Evolutionary conservation across 1,139 yeast species (phyloP).

Genomic region (Diutina neorugosa): DNA sequence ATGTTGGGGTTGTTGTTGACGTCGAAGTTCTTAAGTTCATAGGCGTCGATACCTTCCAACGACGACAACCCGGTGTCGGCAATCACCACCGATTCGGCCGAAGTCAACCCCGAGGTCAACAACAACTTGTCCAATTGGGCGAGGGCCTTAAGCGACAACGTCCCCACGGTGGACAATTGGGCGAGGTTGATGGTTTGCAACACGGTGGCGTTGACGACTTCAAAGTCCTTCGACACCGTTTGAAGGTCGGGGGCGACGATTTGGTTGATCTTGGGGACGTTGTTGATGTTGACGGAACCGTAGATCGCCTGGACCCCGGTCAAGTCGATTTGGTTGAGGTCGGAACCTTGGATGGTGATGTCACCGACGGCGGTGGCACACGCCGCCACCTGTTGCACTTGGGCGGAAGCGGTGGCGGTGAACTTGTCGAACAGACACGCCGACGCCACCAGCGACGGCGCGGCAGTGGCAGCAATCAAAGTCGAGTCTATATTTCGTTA

Average conservation of each 20-base stretch:
- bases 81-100: constrained; percentile 60
- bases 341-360: constrained; percentile 51
- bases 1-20: constrained; percentile 75
- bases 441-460: constrained; percentile 39
- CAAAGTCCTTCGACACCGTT: constrained; percentile 61
- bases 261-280: constrained; percentile 45
- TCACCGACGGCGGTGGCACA: constrained; percentile 81
- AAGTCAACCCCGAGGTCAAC: constrained; percentile 62
- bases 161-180: constrained; percentile 66
- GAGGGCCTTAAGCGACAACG: constrained; percentile 66
- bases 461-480: constrained; percentile 37
- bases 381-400: constrained; percentile 57
- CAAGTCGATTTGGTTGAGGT: constrained; percentile 43
- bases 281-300: constrained; percentile 54
- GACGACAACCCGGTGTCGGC: constrained; percentile 79
- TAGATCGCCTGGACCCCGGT: constrained; percentile 51
- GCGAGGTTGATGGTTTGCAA: constrained; percentile 66
- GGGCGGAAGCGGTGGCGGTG: constrained; percentile 69
- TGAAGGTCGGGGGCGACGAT: constrained; percentile 71
- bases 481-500: constrained; percentile 23
- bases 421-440: constrained; percentile 41
- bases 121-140: constrained; percentile 68
- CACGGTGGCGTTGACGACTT: constrained; percentile 52
- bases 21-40: constrained; percentile 60
- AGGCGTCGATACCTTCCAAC: constrained; percentile 72